Percentiles rank a stretch among this genome's conserved stretches.
Conservation (phyloP, 305 asterid genomes). For the Rubia balearica region DNA sequence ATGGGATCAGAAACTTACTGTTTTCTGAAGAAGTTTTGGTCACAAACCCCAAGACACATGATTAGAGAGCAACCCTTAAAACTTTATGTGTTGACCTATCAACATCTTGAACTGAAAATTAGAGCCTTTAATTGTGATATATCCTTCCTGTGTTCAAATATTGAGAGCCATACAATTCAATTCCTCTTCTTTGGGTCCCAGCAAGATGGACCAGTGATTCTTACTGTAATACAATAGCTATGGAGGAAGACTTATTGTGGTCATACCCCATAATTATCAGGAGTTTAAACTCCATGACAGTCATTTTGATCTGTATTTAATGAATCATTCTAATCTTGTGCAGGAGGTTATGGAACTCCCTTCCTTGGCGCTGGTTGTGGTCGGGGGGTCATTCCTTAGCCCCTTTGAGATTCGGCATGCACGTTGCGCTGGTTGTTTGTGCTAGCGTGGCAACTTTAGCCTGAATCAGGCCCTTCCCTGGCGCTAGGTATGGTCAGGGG, state of each 20-base stretch:
- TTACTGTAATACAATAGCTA: conserved; percentile 7
- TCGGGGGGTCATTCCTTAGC: too few relatives aligned
- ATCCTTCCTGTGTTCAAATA: conserved; percentile 13
- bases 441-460: too few relatives aligned
- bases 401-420: too few relatives aligned
- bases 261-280: conserved; percentile 6
- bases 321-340: conserved; percentile 5
- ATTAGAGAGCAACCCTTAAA: conserved; percentile 26
- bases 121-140: conserved; percentile 22
- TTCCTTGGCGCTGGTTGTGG: too few relatives aligned
- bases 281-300: neutral
- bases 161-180: conserved; percentile 3
- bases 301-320: neutral
- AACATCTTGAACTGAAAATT: conserved; percentile 46
- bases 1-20: conserved; percentile 18
- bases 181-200: conserved; percentile 7
- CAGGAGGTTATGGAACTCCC: conserved; percentile 96
- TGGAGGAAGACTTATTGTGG: conserved; percentile 14
- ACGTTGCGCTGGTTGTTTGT: too few relatives aligned
- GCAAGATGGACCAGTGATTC: neutral
- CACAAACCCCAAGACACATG: conserved; percentile 30
- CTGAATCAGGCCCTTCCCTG: too few relatives aligned
- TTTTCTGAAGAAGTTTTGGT: conserved; percentile 15
- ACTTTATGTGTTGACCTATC: conserved; percentile 30
- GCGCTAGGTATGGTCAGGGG: too few relatives aligned